Base-by-base conservation (phyloP, 2,329 filamentous ascomycete genomes). In the Fusarium coffeatum region DNA sequence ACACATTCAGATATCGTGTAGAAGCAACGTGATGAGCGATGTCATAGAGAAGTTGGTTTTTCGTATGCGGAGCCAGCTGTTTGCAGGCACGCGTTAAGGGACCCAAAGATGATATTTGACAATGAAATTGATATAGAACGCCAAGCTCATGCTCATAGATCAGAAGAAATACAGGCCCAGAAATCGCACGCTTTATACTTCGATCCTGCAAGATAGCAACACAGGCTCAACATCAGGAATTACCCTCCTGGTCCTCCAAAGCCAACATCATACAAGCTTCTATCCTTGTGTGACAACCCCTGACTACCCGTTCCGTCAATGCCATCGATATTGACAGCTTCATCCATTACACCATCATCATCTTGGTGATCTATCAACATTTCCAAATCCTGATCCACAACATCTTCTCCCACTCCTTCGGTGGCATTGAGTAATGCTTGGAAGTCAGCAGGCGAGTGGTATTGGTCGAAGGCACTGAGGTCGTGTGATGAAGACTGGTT, bases 351-450 rank as follows among this genome's bases (percentile, higher is more conserved):
- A 20, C 76, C 78, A 3, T 83, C 82, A 0, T 85, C 82, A 22
- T 81, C 79, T 28, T 80, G 78, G 42, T 84, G 82, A 59, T 84
- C 81, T 37, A 86, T 85, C 59, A 87, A 68, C 84, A 87, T 86
- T 46, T 86, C 85, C 66, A 87, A 68, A 57, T 87, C 85, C 18
- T 80, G 78, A 41, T 86, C 84, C 30, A 85, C 82, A 2, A 82
- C 78, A 45, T 83, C 81, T 10, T 82, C 56, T 27, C 72, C 71
- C 3, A 78, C 82, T 60, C 78, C 76, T 51, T 82, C 83, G 0
- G 83, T 81, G 3, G 83, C 85, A 71, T 85, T 83, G 5, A 88
- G 82, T 3, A 88, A 77, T 1, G 85, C 84, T 58, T 88, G 85
- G 72, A 88, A 87, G 46, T 87, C 83, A 1, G 84, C 78, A 27